These are phyloP conservation scores for Lolium perenne DNA, from an alignment of 176 grass and related monocot species.

Conservation along the genomic window DNA sequence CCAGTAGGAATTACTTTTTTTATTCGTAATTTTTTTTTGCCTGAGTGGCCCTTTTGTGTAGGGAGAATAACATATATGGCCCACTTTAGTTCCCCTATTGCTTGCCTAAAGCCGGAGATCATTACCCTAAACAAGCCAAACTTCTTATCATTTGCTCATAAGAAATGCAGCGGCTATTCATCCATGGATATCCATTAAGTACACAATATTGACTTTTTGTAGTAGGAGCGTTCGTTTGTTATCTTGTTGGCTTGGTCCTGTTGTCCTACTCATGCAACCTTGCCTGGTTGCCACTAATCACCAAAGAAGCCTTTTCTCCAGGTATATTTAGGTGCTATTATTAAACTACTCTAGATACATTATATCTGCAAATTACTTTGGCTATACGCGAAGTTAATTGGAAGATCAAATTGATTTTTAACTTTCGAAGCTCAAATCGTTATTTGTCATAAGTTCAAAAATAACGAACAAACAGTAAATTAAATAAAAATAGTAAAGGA, in stretches of 20 bases:
- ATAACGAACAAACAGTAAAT: neutral
- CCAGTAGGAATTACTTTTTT: neutral
- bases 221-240: neutral
- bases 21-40: no score
- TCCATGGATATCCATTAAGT: constrained; percentile 14
- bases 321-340: neutral
- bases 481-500: neutral
- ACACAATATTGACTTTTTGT: neutral
- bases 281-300: neutral
- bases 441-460: neutral
- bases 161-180: neutral
- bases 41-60: neutral
- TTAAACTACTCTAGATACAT: neutral
- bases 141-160: constrained; percentile 27
- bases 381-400: no score
- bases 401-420: neutral
- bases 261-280: neutral
- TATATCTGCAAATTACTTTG: neutral
- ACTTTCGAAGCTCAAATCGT: neutral
- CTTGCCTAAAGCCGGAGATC: neutral
- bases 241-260: constrained; percentile 13
- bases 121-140: constrained; percentile 21
- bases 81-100: neutral
- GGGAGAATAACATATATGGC: neutral
- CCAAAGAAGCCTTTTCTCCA: neutral